A percentile compares a stretch with the other conserved stretches of the same genome.
phyloP scores from a whole-genome alignment of 1,139 yeast genomes.

The Pichia sp. region DNA sequence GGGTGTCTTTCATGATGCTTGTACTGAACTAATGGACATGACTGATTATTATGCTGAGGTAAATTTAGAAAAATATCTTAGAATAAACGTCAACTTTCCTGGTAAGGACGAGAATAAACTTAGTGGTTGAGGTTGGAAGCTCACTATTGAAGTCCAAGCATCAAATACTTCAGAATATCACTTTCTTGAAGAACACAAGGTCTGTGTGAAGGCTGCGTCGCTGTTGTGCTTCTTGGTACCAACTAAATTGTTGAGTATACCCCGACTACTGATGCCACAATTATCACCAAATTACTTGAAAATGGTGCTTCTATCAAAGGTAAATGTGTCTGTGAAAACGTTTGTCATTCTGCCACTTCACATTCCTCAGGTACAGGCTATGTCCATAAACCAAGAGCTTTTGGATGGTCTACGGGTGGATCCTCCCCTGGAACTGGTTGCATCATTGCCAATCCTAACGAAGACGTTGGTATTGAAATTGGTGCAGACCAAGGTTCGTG shows the following conservation, averaged over 20 bases:
- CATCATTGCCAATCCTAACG: constrained; percentile 60
- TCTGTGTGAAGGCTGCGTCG: constrained; percentile 31
- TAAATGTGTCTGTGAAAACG: constrained; percentile 31
- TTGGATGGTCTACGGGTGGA: constrained; percentile 57
- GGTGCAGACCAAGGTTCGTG: constrained; percentile 71
- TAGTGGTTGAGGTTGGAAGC: constrained; percentile 34
- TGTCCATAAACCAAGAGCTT: constrained; percentile 27
- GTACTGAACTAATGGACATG: constrained; percentile 20
- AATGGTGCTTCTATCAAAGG: constrained; percentile 30
- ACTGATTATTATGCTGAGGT: constrained; percentile 14
- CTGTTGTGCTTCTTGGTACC: constrained; percentile 31
- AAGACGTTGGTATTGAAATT: constrained; percentile 35
- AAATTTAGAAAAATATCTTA: constrained; percentile 28
- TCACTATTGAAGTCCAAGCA: constrained; percentile 26
- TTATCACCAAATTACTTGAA: constrained; percentile 27
- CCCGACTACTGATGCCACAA: constrained; percentile 30
- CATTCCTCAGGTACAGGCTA: constrained; percentile 29
- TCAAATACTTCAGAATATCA: constrained; percentile 9
- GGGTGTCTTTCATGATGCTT: constrained; percentile 23
- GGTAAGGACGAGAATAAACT: constrained; percentile 20
- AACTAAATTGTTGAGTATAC: constrained; percentile 27
- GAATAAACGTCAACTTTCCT: constrained; percentile 25
- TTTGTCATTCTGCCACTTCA: constrained; percentile 31
- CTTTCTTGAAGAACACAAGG: constrained; percentile 24
- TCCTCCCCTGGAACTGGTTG: constrained; percentile 94